These are phyloP conservation scores for Mycena epipterygia DNA, from an alignment of 768 basidiomycete genomes.

Conservation along the genomic window DNA sequence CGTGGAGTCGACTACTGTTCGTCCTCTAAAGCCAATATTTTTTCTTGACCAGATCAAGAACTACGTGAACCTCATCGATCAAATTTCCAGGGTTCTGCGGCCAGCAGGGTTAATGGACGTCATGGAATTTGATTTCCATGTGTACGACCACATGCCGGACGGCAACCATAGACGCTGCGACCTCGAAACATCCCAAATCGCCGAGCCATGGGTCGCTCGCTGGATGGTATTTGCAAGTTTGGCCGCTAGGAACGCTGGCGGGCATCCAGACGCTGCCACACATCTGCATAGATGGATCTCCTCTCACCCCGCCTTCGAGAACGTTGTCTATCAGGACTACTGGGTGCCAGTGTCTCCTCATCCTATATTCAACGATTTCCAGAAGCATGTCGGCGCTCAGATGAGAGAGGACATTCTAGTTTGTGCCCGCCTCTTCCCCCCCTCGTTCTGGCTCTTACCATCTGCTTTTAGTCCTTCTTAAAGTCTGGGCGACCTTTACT, in stretches of 20 bases:
- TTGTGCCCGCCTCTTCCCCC: slow-evolving; percentile 19
- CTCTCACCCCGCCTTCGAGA: slow-evolving; percentile 69
- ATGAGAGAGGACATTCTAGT: slow-evolving; percentile 76
- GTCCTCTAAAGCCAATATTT: slow-evolving; percentile 24
- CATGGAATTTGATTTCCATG: slow-evolving; percentile 76
- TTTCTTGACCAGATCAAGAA: slow-evolving; percentile 70
- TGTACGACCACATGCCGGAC: slow-evolving; percentile 74
- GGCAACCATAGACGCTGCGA: slow-evolving; percentile 58
- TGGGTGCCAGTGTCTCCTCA: slow-evolving; percentile 76
- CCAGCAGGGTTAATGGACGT: slow-evolving; percentile 79
- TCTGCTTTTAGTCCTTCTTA: slow-evolving; percentile 67
- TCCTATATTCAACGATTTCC: slow-evolving; percentile 54
- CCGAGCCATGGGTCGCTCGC: slow-evolving; percentile 70
- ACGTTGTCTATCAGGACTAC: slow-evolving; percentile 68
- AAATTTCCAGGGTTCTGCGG: slow-evolving; percentile 75
- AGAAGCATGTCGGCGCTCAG: slow-evolving; percentile 53
- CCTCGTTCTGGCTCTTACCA: neutral
- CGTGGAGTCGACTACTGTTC: slow-evolving; percentile 44
- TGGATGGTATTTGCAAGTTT: slow-evolving; percentile 70
- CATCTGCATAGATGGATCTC: slow-evolving; percentile 69
- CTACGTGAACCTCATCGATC: slow-evolving; percentile 73
- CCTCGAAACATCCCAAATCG: slow-evolving; percentile 56
- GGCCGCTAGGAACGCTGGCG: slow-evolving; percentile 71
- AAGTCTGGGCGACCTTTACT: slow-evolving; percentile 77
- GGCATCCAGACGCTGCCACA: slow-evolving; percentile 72